A percentile compares a stretch with the other conserved stretches of the same genome.
phyloP scores from a whole-genome alignment of 495 filamentous ascomycete species.

The Pseudomonodictys pantanalensis region DNA sequence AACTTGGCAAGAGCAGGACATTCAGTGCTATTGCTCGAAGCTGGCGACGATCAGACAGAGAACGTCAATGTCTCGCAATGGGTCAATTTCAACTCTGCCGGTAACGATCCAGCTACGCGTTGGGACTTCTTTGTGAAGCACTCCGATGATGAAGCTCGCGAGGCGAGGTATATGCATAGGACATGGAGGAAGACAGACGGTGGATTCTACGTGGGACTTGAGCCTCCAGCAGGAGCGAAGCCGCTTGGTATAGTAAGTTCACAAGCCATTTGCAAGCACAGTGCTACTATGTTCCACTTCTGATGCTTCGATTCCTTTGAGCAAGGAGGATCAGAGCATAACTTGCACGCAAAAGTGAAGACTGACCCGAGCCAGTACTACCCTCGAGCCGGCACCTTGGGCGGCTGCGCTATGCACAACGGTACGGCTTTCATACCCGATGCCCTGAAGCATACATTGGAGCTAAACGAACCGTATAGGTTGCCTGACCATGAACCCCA shows the following conservation, averaged over 20 bases:
- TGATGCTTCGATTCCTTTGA: too few relatives aligned
- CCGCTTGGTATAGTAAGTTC: conserved; percentile 43
- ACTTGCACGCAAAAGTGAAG: too few relatives aligned
- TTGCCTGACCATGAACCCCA: conserved; percentile 36
- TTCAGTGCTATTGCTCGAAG: conserved; percentile 29
- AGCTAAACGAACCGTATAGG: too few relatives aligned
- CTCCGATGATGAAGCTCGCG: conserved; percentile 20
- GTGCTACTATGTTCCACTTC: too few relatives aligned
- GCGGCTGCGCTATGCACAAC: conserved; percentile 54
- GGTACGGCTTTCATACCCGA: too few relatives aligned
- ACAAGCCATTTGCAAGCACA: too few relatives aligned
- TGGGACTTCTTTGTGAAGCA: conserved; percentile 38
- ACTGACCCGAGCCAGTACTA: conserved; percentile 36
- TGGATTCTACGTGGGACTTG: conserved; percentile 32
- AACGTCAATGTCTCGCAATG: conserved; percentile 27
- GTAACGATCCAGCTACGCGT: conserved; percentile 24
- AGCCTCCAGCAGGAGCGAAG: conserved; percentile 45
- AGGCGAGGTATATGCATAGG: conserved; percentile 23
- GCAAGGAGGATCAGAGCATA: too few relatives aligned
- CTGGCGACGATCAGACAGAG: conserved; percentile 31
- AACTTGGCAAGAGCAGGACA: conserved; percentile 28
- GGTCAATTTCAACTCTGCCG: conserved; percentile 11
- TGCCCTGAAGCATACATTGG: too few relatives aligned
- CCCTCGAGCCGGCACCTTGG: conserved; percentile 49
- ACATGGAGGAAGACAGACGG: conserved; percentile 30